These are phyloP conservation scores for Krasilnikovozyma curviuscula DNA, from an alignment of 768 basidiomycete genomes.

Conservation along the genomic window DNA sequence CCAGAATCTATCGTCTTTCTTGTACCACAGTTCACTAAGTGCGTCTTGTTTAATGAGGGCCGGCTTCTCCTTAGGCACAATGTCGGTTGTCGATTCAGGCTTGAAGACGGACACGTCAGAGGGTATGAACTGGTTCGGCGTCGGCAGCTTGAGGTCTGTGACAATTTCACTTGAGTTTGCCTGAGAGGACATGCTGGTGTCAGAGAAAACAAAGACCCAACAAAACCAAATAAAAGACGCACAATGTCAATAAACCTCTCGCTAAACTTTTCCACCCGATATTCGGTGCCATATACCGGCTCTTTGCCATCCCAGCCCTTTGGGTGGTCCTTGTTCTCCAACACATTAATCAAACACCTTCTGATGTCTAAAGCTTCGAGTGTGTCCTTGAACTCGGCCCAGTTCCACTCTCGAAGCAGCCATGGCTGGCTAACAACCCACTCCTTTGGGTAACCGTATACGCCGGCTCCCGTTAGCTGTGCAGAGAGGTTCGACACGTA, in stretches of 20 bases:
- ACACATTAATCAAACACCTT: too few relatives aligned
- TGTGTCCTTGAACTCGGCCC: slow-evolving; percentile 33
- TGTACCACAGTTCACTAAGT: slow-evolving; percentile 70
- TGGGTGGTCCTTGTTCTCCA: too few relatives aligned
- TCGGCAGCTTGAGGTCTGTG: slow-evolving; percentile 52
- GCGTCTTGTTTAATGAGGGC: slow-evolving; percentile 52
- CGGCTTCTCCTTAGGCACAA: slow-evolving; percentile 48
- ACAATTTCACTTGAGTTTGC: slow-evolving; percentile 38
- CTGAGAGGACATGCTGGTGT: slow-evolving; percentile 26
- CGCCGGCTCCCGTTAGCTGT: slow-evolving; percentile 34
- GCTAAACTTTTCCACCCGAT: slow-evolving; percentile 35
- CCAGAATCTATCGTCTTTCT: slow-evolving; percentile 94
- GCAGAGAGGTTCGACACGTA: slow-evolving; percentile 62
- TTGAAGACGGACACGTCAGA: slow-evolving; percentile 66
- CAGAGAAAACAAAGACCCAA: not conserved
- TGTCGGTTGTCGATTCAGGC: slow-evolving; percentile 19
- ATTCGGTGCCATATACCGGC: slow-evolving; percentile 82
- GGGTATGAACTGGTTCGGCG: slow-evolving; percentile 79
- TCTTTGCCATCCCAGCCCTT: slow-evolving; percentile 41
- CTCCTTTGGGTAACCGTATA: slow-evolving; percentile 67
- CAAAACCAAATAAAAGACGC: slow-evolving; percentile 17
- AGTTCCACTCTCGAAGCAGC: slow-evolving; percentile 55
- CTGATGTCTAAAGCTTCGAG: slow-evolving; percentile 24
- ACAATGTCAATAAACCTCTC: slow-evolving; percentile 41
- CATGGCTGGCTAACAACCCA: slow-evolving; percentile 50